Base-by-base conservation (phyloP, 192 early-diverging fungal genomes). In the Backusella parvicylindrica region DNA sequence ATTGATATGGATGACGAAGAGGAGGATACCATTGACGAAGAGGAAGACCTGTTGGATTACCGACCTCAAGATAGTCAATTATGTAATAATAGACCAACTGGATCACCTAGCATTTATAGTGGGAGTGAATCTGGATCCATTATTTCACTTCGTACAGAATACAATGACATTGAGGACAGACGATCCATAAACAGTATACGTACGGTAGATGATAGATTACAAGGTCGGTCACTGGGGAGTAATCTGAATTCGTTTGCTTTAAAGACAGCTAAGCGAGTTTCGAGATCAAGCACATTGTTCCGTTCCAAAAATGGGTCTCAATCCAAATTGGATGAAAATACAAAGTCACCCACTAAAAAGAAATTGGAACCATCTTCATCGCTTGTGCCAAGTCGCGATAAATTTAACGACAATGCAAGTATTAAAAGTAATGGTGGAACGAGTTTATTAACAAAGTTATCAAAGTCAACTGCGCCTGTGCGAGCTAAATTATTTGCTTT, bases 401-500 rank as follows among this genome's bases (percentile, higher is more conserved):
- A 2, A 5, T 23, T 38, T 67, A 23, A 6, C 53, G 50, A 65
- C 21, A 50, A 40, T 50, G 1, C 35, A 7, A 74, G 72, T 69
- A 56, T 67, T 8, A 36, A 31, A 2, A 71, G 41, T 2, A 53
- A 18, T 8, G 63, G 65, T 50, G 38, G 64, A 15, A 43, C 64
- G n/a, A 81, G 79, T 31, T 40, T 81, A 21, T 66, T 81, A 49
- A 77, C 79, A 33, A 50, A 72, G 33, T 47, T 81, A 28, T 81
- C 79, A 3, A 76, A 77, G 38, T 70, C 79, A n/a, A 81, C 79
- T 32, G 79, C 79, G 12, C 79, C 79, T 40, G 73, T 76, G 66
- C 71, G 79, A n/a, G 79, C 79, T 30, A 76, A 74, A 56, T 38
- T 81, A 28, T 81, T 72, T 40, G 77, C 77, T 1, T 68, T 78